phyloP scores from a whole-genome alignment of 139 green algal genomes.

The Ostreobium quekettii region DNA sequence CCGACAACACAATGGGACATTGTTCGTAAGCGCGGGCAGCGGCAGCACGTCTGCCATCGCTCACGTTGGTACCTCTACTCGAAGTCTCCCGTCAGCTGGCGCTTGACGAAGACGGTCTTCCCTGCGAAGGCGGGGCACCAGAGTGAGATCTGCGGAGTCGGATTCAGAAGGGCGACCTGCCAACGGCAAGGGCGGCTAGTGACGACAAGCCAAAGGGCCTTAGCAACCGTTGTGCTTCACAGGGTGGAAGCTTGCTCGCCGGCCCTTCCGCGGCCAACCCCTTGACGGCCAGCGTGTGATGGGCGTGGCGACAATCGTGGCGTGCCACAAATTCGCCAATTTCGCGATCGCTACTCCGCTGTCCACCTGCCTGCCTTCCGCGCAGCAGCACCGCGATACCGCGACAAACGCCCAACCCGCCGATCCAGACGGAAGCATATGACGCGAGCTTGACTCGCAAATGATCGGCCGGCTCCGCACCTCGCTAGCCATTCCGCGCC shows the following conservation, averaged over 20 bases:
- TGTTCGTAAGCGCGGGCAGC: too few species aligned
- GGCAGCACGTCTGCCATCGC: too few species aligned
- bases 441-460: too few species aligned
- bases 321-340: too few species aligned
- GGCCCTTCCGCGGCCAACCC: neutral
- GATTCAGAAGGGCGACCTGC: neutral
- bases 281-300: neutral
- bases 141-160: neutral
- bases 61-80: constrained; percentile 99
- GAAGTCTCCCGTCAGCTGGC: constrained; percentile 97
- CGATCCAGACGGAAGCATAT: too few species aligned
- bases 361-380: too few species aligned
- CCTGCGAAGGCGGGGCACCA: constrained; percentile 36
- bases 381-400: too few species aligned
- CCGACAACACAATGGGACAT: constrained; percentile 13
- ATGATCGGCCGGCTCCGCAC: neutral
- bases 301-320: too few species aligned
- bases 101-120: constrained; percentile 97
- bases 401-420: too few species aligned
- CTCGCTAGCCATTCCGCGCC: neutral
- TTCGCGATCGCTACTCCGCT: too few species aligned
- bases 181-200: neutral
- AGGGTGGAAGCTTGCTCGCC: neutral
- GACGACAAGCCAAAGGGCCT: neutral
- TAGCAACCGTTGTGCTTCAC: neutral